phyloP scores from a whole-genome alignment of 306 rosid species.

The Erythrophleum fordii region DNA sequence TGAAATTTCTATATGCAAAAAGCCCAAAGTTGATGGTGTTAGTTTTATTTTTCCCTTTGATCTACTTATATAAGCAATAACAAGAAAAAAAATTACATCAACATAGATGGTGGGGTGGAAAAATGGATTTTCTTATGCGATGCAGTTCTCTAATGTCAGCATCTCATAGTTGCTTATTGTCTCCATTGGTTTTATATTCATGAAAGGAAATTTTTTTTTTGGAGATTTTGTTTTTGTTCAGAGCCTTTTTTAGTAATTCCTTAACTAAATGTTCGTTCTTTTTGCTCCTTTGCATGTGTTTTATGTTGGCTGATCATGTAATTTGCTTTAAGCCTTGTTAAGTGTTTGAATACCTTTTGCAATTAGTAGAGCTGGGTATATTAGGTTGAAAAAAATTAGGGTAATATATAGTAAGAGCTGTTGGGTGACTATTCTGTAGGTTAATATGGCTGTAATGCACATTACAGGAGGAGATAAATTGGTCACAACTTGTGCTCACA shows the following conservation, averaged over 20 bases:
- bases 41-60: neutral
- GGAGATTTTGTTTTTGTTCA: neutral
- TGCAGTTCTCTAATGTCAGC: neutral
- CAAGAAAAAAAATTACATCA: neutral
- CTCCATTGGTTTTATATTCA: neutral
- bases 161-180: neutral
- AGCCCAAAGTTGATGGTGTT: neutral
- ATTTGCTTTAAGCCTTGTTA: neutral
- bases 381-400: neutral
- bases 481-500: neutral
- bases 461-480: neutral
- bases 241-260: neutral
- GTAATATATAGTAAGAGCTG: neutral
- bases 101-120: neutral
- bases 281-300: neutral
- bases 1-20: neutral
- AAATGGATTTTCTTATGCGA: neutral
- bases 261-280: neutral
- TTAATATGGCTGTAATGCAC: neutral
- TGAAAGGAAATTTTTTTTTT: neutral
- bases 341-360: neutral
- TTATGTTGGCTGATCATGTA: neutral
- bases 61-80: neutral
- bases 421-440: neutral
- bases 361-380: neutral